phyloP scores from a whole-genome alignment of 2,329 filamentous ascomycete genomes.

The Aspergillus chevalieri region DNA sequence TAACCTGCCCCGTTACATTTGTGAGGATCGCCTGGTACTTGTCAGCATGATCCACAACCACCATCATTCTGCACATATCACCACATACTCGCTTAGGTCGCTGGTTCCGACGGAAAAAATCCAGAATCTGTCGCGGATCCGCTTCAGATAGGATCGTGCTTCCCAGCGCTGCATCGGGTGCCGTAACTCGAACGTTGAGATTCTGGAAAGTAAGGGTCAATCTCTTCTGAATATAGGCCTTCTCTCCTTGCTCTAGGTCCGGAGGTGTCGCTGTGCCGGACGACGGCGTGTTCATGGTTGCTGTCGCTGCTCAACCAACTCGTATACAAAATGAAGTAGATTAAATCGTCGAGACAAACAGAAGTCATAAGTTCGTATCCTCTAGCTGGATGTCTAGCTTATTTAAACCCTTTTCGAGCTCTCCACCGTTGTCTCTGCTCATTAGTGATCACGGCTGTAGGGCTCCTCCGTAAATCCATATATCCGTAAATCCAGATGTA shows the following conservation, averaged over 20 bases:
- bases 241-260: slow-evolving; percentile 19
- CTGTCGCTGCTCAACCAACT: not conserved
- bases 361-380: not conserved
- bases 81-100: slow-evolving; percentile 23
- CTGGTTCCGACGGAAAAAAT: slow-evolving; percentile 12
- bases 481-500: slow-evolving; percentile 6
- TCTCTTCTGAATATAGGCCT: slow-evolving; percentile 19
- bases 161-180: slow-evolving; percentile 31
- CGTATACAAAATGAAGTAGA: too few relatives aligned
- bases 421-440: not conserved
- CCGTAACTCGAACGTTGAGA: slow-evolving; percentile 29
- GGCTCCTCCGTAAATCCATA: slow-evolving; percentile 13
- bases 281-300: slow-evolving; percentile 22
- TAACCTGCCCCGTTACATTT: slow-evolving; percentile 35
- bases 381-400: not conserved
- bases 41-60: not conserved
- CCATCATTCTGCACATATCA: not conserved
- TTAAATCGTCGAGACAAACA: not conserved
- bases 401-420: not conserved
- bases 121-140: slow-evolving; percentile 24
- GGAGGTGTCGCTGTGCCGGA: slow-evolving; percentile 19
- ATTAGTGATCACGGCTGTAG: not conserved
- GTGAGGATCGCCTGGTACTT: slow-evolving; percentile 33
- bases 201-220: slow-evolving; percentile 32
- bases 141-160: slow-evolving; percentile 28